Evolutionary conservation across 148 eudicot species (phyloP), one percentile per base, ranked within the genome.

Genomic region (Spergularia marina): DNA sequence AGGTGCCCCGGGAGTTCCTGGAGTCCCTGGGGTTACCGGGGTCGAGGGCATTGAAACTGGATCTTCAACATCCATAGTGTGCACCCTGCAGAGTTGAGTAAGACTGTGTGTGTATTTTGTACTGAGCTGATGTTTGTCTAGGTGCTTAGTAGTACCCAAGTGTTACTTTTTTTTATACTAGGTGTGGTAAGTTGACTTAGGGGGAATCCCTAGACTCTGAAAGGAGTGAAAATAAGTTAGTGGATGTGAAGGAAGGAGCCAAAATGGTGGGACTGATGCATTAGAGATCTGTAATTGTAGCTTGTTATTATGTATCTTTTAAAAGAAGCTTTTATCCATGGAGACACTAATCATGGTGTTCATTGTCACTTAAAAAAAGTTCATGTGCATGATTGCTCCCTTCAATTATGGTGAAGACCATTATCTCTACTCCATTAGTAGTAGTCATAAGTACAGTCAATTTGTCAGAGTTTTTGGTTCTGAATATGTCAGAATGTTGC

Each of bases 1-100:
- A 71, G 96, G 93, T 76, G 85, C 90, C 63, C 98, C 92, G 0
- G 89, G 91, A 14, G 92, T 91, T 9, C 93, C 89, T 17, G 49
- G 49, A 6, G 49, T 41, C 47, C 47, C 47, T 6, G 96, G 87
- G 49, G 79, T 77, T 20, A n/a, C 58, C 7, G 84, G 84, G 20
- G 93, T 90, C 21, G 98, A 86, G 57, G 98, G 97, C 60, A 80
- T 85, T 65, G 97, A 89, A 36, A 66, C 74, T 4, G 73, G 82
- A 76, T 92, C 91, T 84, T 91, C 90, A 68, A 59, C 52, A 23
- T 87, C 90, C 90, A 86, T 88, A 53, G 71, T 73, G n/a, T 72
- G 30, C 76, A 65, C 53, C 51, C 51, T 60, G 53, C 55, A 16
- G 58, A 63, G 70, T 57, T 68, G 34, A 25, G 47, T 34, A 2